Evolutionary conservation across 805 yeast species (phyloP), one percentile per base, ranked within the genome.

Genomic region (Kurtzmaniella cleridarum): DNA sequence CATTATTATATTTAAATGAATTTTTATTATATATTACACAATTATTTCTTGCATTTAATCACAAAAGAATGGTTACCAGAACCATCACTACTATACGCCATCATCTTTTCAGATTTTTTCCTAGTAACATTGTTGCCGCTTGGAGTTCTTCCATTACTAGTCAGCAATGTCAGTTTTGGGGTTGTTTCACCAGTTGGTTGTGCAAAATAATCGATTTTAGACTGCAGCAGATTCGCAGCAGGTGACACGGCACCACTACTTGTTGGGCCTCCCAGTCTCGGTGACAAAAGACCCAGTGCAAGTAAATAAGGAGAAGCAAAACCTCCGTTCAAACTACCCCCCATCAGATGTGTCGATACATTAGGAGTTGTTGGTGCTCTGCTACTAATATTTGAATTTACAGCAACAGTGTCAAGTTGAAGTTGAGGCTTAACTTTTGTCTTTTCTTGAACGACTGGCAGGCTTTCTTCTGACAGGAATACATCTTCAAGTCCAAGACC

Each of bases 261-360:
- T 20, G 24, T 20, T 20, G 5, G 24, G 8, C 39, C 43, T 4
- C 53, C 57, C 45, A 53, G 53, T 44, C 68, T 71, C 1, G 84
- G 82, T 0, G 85, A 73, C 36, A 73, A 53, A 24, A 76, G 51
- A 1, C 85, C 86, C 0, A 84, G 75, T 0, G 86, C 84, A 42
- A 81, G 57, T 34, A 81, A 63, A 47, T 79, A 83, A 2, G 89
- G 88, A 5, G 88, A 80, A 0, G 81, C 73, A 54, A 82, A 75
- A 0, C 87, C 87, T 14, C 30, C 31, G 5, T 28, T 17, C 7
- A 8, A 20, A 20, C 24, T 8, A 5, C 24, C 24, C 5, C 24
- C 24, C 28, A 57, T 54, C 33, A 50, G 51, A 18, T 32, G 38
- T 7, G 47, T 30, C 5, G 56, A 50, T 40, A 28, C 50, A 27